Conservation (phyloP, 2,329 filamentous ascomycete species). For the Alternaria alternata region DNA sequence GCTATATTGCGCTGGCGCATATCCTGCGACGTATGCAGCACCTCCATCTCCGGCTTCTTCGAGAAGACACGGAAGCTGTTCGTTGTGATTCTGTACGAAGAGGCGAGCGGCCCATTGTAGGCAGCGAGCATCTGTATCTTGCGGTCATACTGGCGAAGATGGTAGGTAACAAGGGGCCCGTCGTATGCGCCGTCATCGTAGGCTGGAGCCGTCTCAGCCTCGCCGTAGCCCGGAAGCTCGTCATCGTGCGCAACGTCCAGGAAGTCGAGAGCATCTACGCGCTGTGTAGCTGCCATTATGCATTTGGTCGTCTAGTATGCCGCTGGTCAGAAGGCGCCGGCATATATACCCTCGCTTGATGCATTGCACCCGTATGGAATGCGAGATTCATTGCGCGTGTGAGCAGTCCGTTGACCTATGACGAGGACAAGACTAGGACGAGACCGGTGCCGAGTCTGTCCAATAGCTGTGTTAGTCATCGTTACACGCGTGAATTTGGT, state of each 20-base stretch:
- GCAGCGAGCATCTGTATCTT: constrained; percentile 37
- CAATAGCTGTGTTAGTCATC: constrained; percentile 9
- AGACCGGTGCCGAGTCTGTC: neutral
- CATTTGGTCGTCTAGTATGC: constrained; percentile 8
- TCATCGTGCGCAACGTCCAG: constrained; percentile 30
- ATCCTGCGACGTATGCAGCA: constrained; percentile 31
- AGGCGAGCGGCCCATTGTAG: constrained; percentile 20
- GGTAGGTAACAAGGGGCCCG: constrained; percentile 30
- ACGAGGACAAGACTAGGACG: constrained; percentile 11
- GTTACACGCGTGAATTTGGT: constrained; percentile 2
- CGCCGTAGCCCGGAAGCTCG: constrained; percentile 39
- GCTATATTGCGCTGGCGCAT: constrained; percentile 33
- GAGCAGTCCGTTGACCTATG: constrained; percentile 17
- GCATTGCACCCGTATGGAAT: constrained; percentile 8
- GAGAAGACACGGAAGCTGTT: constrained; percentile 40
- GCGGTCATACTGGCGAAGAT: constrained; percentile 35
- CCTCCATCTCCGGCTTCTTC: constrained; percentile 45
- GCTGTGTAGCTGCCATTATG: constrained; percentile 29
- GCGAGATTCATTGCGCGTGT: constrained; percentile 9
- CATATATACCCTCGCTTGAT: constrained; percentile 14
- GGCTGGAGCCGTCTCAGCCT: constrained; percentile 31
- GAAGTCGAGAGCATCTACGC: constrained; percentile 22
- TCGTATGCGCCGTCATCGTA: constrained; percentile 25
- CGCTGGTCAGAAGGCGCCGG: constrained; percentile 22
- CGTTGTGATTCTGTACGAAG: constrained; percentile 41